Percentiles rank a stretch among this genome's conserved stretches.
Evolutionary conservation across 2,329 filamentous ascomycete species (phyloP).

Genomic region (Xylariaceae sp.): DNA sequence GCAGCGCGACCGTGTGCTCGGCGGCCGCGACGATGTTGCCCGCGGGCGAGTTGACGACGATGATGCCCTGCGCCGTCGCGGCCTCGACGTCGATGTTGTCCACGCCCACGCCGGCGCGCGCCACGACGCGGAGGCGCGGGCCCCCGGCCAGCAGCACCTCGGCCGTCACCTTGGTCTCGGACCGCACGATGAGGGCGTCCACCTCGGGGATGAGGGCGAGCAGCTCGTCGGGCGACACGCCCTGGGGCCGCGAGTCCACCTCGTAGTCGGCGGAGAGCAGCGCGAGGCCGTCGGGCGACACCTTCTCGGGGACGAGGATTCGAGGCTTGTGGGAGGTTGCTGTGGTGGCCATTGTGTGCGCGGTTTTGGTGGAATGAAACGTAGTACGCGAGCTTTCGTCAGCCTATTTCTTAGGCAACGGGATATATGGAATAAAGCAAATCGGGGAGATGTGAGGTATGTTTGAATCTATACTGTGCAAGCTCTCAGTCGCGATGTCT

Average conservation of each 20-base stretch:
- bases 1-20: constrained; percentile 76
- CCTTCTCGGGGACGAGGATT: constrained; percentile 79
- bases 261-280: constrained; percentile 70
- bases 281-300: constrained; percentile 78
- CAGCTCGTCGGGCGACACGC: constrained; percentile 67
- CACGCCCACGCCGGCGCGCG: constrained; percentile 79
- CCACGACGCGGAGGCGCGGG: constrained; percentile 75
- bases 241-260: constrained; percentile 69
- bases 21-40: constrained; percentile 84
- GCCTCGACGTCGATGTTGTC: constrained; percentile 80
- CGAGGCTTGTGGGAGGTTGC: constrained; percentile 32
- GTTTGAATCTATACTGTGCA: too few relatives aligned
- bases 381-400: too few relatives aligned
- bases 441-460: too few relatives aligned
- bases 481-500: too few relatives aligned
- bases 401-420: too few relatives aligned
- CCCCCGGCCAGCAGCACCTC: constrained; percentile 66
- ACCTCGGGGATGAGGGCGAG: constrained; percentile 71
- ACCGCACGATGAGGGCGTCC: constrained; percentile 78
- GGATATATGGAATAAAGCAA: too few relatives aligned
- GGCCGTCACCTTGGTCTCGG: constrained; percentile 80
- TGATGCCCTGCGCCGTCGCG: constrained; percentile 74
- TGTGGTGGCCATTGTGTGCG: constrained; percentile 17
- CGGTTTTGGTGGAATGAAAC: too few relatives aligned
- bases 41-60: constrained; percentile 79